These are phyloP conservation scores for Cnidoscolus chayamansa DNA, from an alignment of 441 rosid genomes.

Conservation along the genomic window DNA sequence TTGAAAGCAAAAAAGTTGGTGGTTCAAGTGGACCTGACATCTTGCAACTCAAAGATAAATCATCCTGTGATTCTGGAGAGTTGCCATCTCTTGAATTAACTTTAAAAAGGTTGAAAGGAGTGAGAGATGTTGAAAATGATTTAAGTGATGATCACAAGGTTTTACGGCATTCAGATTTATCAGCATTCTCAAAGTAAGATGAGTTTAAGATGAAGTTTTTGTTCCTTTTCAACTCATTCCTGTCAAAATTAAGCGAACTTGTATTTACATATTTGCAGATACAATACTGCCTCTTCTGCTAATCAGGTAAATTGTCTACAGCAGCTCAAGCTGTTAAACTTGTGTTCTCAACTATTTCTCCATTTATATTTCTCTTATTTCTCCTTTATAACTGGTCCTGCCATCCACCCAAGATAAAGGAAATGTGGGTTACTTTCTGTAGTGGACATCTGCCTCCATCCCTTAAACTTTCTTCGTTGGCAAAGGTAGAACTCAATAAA, in stretches of 20 bases:
- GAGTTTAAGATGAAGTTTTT: slow-evolving; percentile 1
- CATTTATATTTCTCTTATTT: background rate
- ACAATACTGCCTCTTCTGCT: slow-evolving; percentile 50
- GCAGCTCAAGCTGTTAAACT: background rate
- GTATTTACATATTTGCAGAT: slow-evolving; percentile 40
- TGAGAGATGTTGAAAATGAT: slow-evolving; percentile 31
- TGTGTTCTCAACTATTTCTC: background rate
- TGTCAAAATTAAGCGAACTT: slow-evolving; percentile 6
- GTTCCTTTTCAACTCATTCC: slow-evolving; percentile 13
- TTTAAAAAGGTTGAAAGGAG: slow-evolving; percentile 42
- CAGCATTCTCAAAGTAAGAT: slow-evolving; percentile 75
- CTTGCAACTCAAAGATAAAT: slow-evolving; percentile 36
- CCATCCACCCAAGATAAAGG: background rate
- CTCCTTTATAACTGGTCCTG: no score
- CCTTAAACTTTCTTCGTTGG: background rate
- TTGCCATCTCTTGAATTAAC: slow-evolving; percentile 42
- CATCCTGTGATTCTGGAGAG: slow-evolving; percentile 34
- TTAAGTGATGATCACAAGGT: slow-evolving; percentile 43
- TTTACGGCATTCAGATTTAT: slow-evolving; percentile 59
- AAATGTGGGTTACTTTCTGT: background rate
- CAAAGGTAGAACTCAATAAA: background rate
- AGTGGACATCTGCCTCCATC: background rate
- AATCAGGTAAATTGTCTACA: slow-evolving; percentile 43
- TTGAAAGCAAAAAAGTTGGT: slow-evolving; percentile 32
- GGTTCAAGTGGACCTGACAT: slow-evolving; percentile 25